These are phyloP conservation scores for Wallacemonas sp. DNA, from an alignment of 208 protist species.

Conservation along the genomic window DNA sequence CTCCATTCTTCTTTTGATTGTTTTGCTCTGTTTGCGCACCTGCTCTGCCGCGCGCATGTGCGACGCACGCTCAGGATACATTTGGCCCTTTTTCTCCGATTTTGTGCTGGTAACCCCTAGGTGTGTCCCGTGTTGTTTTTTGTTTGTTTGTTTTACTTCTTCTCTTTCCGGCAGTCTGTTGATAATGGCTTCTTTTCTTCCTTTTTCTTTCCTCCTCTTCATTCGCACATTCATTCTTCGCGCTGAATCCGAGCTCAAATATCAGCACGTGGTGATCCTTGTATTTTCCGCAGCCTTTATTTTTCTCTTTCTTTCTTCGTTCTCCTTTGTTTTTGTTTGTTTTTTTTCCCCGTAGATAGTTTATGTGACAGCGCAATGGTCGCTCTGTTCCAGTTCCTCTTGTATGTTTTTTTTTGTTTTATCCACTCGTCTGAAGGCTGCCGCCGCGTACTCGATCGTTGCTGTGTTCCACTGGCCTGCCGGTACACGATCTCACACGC, in stretches of 20 bases:
- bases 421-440: not conserved
- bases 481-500: too few species aligned
- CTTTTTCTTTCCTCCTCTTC: conserved; percentile 16
- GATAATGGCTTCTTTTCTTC: not conserved
- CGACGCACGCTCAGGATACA: too few species aligned
- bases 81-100: too few species aligned
- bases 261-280: not conserved
- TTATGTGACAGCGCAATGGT: not conserved
- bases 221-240: conserved; percentile 22
- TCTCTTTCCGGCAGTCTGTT: too few species aligned
- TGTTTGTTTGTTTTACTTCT: conserved; percentile 12
- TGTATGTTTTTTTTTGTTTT: not conserved
- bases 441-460: too few species aligned
- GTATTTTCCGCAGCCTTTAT: conserved; percentile 12
- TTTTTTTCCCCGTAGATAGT: conserved; percentile 18
- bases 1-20: too few species aligned
- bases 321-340: conserved; percentile 17
- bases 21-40: too few species aligned
- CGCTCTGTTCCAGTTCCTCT: not conserved
- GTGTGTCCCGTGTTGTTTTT: too few species aligned
- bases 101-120: too few species aligned
- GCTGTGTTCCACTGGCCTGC: too few species aligned
- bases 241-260: not conserved
- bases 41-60: too few species aligned
- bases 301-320: conserved; percentile 7